A percentile compares a stretch with the other conserved stretches of the same genome.
These are phyloP conservation scores for Neopestalotiopsis clavispora DNA, from an alignment of 2,329 filamentous ascomycete species.

Conservation along the genomic window DNA sequence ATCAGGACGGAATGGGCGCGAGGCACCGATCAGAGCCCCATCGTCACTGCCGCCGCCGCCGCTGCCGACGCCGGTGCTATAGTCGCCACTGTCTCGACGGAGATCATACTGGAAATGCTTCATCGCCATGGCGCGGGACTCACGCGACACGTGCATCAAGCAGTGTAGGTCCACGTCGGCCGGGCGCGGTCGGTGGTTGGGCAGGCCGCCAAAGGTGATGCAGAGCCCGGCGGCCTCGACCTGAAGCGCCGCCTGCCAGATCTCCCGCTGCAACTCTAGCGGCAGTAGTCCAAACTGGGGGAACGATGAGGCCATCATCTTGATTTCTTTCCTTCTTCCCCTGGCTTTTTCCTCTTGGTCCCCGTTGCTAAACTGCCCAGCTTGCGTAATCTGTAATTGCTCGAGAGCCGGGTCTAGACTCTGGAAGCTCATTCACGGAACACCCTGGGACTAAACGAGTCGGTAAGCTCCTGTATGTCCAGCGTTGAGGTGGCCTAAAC, in stretches of 20 bases:
- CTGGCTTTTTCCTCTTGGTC: background rate
- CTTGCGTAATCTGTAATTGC: background rate
- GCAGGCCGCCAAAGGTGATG: background rate
- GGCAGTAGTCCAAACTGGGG: background rate
- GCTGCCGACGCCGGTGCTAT: background rate
- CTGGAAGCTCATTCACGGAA: background rate
- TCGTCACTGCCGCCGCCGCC: background rate
- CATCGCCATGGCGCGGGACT: background rate
- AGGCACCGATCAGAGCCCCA: background rate
- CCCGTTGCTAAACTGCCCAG: background rate
- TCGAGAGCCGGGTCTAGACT: background rate
- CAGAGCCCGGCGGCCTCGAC: background rate
- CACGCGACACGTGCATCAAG: slow-evolving; percentile 6
- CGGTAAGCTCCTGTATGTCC: background rate
- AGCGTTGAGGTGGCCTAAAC: background rate
- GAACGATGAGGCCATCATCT: background rate
- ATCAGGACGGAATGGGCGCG: background rate
- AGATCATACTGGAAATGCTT: background rate
- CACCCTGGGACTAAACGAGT: background rate
- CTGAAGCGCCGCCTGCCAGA: slow-evolving; percentile 6
- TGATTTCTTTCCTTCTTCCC: background rate
- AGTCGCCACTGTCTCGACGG: background rate
- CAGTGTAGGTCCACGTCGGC: slow-evolving; percentile 10
- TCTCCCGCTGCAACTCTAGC: slow-evolving; percentile 7
- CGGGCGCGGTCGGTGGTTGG: background rate